phyloP scores from a whole-genome alignment of 192 early-diverging fungal genomes.

The Tieghemiomyces parasiticus region DNA sequence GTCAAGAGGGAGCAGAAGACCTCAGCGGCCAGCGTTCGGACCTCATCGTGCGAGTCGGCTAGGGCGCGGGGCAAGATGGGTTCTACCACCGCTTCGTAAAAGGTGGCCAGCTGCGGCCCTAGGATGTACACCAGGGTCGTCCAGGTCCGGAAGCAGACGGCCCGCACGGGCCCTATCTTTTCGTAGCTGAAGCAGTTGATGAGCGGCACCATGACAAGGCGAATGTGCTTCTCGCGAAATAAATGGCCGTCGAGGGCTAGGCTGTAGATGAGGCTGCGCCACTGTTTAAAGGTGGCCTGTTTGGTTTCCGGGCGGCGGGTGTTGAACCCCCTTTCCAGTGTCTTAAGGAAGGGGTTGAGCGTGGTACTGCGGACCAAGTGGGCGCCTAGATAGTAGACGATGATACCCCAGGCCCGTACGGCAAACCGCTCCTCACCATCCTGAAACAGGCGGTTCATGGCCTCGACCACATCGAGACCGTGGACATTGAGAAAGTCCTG shows the following conservation, averaged over 20 bases:
- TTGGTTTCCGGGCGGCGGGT: no score
- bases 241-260: background rate
- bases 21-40: background rate
- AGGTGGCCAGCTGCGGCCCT: background rate
- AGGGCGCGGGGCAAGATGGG: background rate
- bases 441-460: background rate
- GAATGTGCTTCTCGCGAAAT: background rate
- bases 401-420: background rate
- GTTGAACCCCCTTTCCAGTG: background rate
- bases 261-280: background rate
- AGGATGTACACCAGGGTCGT: background rate
- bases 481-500: background rate
- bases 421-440: background rate
- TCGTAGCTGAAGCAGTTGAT: background rate
- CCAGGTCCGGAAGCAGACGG: background rate
- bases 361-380: background rate
- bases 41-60: background rate
- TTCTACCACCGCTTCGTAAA: background rate
- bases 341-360: slow-evolving; percentile 1
- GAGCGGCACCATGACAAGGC: background rate
- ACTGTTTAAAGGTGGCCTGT: background rate
- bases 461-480: background rate
- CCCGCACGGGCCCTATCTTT: background rate
- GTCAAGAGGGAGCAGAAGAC: background rate
- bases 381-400: background rate